Base-by-base conservation (phyloP, 768 basidiomycete genomes). In the Auriscalpium orientale region DNA sequence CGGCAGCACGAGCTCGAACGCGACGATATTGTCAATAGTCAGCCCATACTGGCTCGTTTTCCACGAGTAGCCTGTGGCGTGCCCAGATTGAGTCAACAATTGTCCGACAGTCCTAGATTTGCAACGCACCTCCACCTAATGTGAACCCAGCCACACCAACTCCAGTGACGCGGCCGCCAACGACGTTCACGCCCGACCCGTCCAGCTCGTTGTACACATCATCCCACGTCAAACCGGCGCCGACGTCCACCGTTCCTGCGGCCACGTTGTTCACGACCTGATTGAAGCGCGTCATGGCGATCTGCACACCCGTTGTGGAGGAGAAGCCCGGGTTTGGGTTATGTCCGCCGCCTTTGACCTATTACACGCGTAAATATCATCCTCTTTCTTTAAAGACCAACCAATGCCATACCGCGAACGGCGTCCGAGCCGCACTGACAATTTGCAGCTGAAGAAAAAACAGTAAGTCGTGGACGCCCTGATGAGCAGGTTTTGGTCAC, bases 21-120 rank as follows among this genome's bases (percentile, higher is more conserved):
- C 61, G 12, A 50, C 56, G 22, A 74, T 49, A 51, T 71, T 73
- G 59, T 74, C 73, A 35, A 72, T 58, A 1, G 65, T 64, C 12
- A 73, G 55, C 9, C 72, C 70, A 53, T 64, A 65, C 49, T 68
- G 65, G 54, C 67, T 72, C 5, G 67, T 69, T 53, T 68, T 67
- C 57, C 65, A 54, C 0, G 71, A 69, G 58, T 67, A 74, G 9
- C 72, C 72, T 57, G 34, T 8, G 8, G 44, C 16, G 21, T 15
- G n/a, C 13, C 22, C 21, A 38, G 33, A 3, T 10, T 2, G 15
- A 1, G 21, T 8, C 46, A 47, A 22, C 44, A 33, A 28, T 28
- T 4, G 28, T 28, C 28, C 11, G 11, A 28, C 37, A 13, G 28
- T 11, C n/a, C 10, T 21, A 43, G 18, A 10, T 12, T 15, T 15